Conservation (phyloP, 2,329 filamentous ascomycete species). For the Calonectria pteridis region DNA sequence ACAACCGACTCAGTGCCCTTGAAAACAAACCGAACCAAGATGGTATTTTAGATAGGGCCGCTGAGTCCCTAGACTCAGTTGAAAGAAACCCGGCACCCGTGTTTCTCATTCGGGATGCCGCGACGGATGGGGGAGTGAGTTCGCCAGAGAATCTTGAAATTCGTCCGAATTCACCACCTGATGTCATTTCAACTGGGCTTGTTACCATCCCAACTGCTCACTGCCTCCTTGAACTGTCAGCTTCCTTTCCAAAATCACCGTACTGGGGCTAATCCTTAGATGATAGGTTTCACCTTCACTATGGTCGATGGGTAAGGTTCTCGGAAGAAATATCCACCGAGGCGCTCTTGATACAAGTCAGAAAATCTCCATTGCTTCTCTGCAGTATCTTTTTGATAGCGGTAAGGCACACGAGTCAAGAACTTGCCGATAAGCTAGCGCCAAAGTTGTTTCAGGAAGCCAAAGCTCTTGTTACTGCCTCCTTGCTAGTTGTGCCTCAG, state of each 20-base stretch:
- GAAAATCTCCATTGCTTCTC: neutral
- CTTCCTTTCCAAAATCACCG: too few species aligned
- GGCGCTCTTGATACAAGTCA: neutral
- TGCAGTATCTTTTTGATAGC: neutral
- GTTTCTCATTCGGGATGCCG: conserved; percentile 45
- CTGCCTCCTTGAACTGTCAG: conserved; percentile 39
- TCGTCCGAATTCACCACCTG: neutral
- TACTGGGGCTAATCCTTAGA: neutral
- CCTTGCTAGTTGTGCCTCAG: neutral
- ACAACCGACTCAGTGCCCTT: conserved; percentile 20
- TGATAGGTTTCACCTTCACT: conserved; percentile 42
- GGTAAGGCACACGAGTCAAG: neutral
- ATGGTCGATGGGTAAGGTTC: conserved; percentile 45
- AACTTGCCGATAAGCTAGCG: neutral
- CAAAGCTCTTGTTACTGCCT: neutral
- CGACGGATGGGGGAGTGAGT: conserved; percentile 39
- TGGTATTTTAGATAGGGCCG: neutral
- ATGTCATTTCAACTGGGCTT: conserved; percentile 40
- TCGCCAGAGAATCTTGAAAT: conserved; percentile 25
- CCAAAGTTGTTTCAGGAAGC: neutral
- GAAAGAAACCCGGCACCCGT: conserved; percentile 39
- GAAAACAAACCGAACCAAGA: neutral
- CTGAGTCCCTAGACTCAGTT: neutral
- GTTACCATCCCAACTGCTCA: conserved; percentile 32
- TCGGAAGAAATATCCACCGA: conserved; percentile 27